Percentiles rank a stretch among this genome's conserved stretches.
These are phyloP conservation scores for Ascomycota sp. DNA, from an alignment of 2,329 filamentous ascomycete species.

Conservation along the genomic window DNA sequence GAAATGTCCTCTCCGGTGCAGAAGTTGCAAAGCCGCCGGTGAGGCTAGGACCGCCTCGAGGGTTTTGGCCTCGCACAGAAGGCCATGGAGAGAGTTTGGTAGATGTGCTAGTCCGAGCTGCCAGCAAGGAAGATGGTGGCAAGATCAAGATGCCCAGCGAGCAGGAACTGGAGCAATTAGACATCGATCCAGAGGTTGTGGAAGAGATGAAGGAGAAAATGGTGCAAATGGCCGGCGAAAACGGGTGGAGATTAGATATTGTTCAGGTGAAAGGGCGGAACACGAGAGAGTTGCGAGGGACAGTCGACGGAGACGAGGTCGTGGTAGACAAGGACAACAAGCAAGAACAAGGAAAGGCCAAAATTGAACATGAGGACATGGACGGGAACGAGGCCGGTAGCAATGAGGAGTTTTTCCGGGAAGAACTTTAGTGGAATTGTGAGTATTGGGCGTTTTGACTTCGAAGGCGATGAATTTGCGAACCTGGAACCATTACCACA, in stretches of 20 bases:
- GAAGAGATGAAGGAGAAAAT: constrained; percentile 50
- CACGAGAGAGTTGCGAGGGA: constrained; percentile 44
- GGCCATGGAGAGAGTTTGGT: constrained; percentile 11
- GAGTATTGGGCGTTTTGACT: too few relatives aligned
- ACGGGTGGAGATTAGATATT: constrained; percentile 64
- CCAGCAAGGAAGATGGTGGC: constrained; percentile 36
- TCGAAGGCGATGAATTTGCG: too few relatives aligned
- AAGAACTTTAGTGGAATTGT: constrained; percentile 22
- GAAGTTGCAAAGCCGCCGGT: constrained; percentile 25
- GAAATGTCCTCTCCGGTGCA: constrained; percentile 23
- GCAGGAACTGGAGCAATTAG: constrained; percentile 47
- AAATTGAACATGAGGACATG: not conserved
- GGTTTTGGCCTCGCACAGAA: constrained; percentile 12
- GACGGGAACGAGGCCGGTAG: constrained; percentile 15
- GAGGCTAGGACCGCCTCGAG: constrained; percentile 23
- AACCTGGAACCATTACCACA: not conserved
- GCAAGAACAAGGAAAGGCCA: constrained; percentile 8
- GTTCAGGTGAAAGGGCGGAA: constrained; percentile 41
- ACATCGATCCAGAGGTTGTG: constrained; percentile 45
- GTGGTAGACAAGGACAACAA: constrained; percentile 1
- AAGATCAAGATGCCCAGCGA: constrained; percentile 38
- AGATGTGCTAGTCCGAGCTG: constrained; percentile 24
- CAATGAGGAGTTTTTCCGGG: constrained; percentile 29
- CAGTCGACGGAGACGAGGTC: constrained; percentile 36
- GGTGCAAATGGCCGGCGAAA: constrained; percentile 45